Conservation (phyloP, 805 yeast species). For the Phaffomyces opuntiae region DNA sequence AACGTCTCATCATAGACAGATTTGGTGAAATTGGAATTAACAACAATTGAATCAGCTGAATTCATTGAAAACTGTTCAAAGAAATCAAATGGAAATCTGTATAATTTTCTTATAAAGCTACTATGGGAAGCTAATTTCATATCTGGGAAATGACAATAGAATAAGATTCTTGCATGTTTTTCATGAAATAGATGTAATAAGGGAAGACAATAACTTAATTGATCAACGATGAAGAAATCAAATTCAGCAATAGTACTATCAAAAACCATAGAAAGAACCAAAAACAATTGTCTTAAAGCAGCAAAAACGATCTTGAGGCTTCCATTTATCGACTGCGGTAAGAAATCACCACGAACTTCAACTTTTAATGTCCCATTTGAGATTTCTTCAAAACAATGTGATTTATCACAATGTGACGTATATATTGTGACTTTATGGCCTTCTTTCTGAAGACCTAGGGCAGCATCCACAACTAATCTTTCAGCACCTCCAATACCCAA, state of each 20-base stretch:
- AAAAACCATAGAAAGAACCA: constrained; percentile 40
- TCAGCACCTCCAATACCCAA: constrained; percentile 98
- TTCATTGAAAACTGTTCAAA: constrained; percentile 77
- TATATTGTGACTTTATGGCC: constrained; percentile 61
- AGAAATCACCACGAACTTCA: constrained; percentile 70
- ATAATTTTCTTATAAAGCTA: constrained; percentile 48
- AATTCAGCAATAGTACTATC: constrained; percentile 40
- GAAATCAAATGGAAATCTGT: constrained; percentile 78
- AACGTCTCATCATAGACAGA: constrained; percentile 63
- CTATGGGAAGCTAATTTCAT: constrained; percentile 60
- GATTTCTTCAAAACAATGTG: constrained; percentile 90
- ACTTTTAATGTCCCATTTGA: constrained; percentile 51
- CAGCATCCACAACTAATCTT: constrained; percentile 93
- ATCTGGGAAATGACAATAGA: constrained; percentile 97
- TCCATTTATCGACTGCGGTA: constrained; percentile 67
- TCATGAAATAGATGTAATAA: constrained; percentile 42
- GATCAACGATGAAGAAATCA: constrained; percentile 83
- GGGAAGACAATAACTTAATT: constrained; percentile 79
- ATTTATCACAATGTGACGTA: constrained; percentile 85
- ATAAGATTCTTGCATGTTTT: constrained; percentile 48
- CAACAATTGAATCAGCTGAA: constrained; percentile 72
- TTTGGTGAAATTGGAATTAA: constrained; percentile 81
- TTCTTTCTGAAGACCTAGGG: constrained; percentile 68
- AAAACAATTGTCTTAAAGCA: constrained; percentile 69
- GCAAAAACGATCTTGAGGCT: constrained; percentile 78